Base-by-base conservation (phyloP, 2,329 filamentous ascomycete genomes). In the Ophioceras dolichostomum region DNA sequence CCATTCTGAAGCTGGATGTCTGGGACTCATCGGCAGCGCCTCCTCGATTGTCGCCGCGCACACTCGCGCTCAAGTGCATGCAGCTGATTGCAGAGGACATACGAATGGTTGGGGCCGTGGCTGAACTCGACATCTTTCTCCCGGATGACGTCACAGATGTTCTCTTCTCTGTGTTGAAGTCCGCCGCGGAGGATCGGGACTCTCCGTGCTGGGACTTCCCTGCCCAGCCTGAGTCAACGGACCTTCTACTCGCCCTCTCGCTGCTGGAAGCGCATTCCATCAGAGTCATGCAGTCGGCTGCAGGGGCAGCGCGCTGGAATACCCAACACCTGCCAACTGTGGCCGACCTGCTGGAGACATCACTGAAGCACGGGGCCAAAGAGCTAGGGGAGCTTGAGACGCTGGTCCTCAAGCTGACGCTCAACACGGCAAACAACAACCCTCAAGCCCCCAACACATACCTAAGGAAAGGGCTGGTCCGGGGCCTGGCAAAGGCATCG, bases 361-460 rank as follows among this genome's bases (percentile, higher is more conserved):
- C 59, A 4, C 50, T 67, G 21, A 47, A 45, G 21, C 52, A 45
- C n/a, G 52, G 57, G 9, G 42, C 51, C 9, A 52, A 55, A 10
- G 48, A 57, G 14, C 57, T 61, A 35, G 64, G 59, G 22, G 56
- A 58, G 5, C 47, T 66, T 7, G 61, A 64, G 34, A 61, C 54
- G 22, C 56, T 76, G 14, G 59, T 75, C 20, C 62, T 89, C 33
- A 76, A 83, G 39, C 68, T 95, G 4, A 79, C 84, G 26, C 70
- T 94, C 44, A 94, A 94, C 49, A 69, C 88, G 35, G 91, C 87
- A 8, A 94, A 94, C 60, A 84, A 86, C 47, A 83, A 83, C 43
- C 60, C 71, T 0, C 63, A 66, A 12, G 76, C 84, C 10, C 86
- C 83, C 29, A 69, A 74, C 21, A 62, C 73, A 3, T 86, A 94